Evolutionary conservation across 768 basidiomycete species (phyloP).

Genomic region (Leccinum aurantiacum): DNA sequence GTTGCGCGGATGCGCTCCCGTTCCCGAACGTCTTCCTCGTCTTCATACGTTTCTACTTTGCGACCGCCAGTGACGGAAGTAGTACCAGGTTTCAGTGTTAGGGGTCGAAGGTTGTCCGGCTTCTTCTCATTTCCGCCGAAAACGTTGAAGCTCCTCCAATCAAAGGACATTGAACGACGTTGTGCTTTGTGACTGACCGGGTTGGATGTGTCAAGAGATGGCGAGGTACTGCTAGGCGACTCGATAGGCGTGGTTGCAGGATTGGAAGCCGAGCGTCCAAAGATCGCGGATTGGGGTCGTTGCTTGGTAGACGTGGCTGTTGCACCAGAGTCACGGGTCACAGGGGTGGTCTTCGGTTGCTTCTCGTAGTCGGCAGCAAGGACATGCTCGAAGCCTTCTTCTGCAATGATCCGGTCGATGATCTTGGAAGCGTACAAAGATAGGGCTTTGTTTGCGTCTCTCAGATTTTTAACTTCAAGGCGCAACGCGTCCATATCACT

Average conservation of each 20-base stretch:
- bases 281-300: conserved; percentile 63
- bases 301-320: conserved; percentile 36
- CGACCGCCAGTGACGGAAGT: conserved; percentile 58
- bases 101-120: conserved; percentile 59
- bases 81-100: conserved; percentile 71
- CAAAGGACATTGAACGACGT: conserved; percentile 79
- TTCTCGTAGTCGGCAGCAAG: conserved; percentile 89
- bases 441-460: conserved; percentile 94
- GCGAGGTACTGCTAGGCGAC: conserved; percentile 20
- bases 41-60: conserved; percentile 84
- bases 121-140: conserved; percentile 66
- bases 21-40: conserved; percentile 88
- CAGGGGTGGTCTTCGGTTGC: conserved; percentile 45
- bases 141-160: conserved; percentile 78
- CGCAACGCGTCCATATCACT: conserved; percentile 76
- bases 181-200: conserved; percentile 43
- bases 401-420: conserved; percentile 93
- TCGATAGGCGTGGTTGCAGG: conserved; percentile 35
- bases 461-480: conserved; percentile 86
- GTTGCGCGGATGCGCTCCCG: conserved; percentile 86
- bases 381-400: conserved; percentile 97
- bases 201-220: conserved; percentile 26
- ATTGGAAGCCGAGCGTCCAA: conserved; percentile 39
- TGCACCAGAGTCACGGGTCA: conserved; percentile 24
- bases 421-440: conserved; percentile 97